phyloP scores from a whole-genome alignment of 192 early-diverging fungal genomes.

The Irineochytrium annulatum region DNA sequence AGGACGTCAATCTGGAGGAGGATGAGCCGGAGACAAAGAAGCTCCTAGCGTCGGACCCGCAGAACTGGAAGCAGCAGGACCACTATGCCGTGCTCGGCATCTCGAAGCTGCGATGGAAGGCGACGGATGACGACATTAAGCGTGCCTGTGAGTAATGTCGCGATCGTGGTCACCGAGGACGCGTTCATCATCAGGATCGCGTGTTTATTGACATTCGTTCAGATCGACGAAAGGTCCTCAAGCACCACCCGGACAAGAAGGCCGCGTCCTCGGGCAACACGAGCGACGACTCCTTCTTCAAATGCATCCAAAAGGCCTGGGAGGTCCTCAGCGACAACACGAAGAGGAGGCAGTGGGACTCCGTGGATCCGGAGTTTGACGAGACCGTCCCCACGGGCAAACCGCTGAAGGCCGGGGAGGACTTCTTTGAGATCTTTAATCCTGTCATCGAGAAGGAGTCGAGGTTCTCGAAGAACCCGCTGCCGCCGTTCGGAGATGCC shows the following conservation, averaged over 20 bases:
- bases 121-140: conserved; percentile 92
- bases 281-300: conserved; percentile 96
- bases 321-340: conserved; percentile 87
- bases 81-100: conserved; percentile 95
- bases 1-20: conserved; percentile 61
- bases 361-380: conserved; percentile 82
- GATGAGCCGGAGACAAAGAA: conserved; percentile 74
- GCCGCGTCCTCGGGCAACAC: conserved; percentile 68
- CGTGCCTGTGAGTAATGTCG: conserved; percentile 50
- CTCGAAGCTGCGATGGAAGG: conserved; percentile 79
- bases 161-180: background rate
- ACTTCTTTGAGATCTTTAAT: conserved; percentile 73
- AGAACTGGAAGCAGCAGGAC: conserved; percentile 96
- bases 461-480: conserved; percentile 89
- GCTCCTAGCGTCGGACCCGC: conserved; percentile 78
- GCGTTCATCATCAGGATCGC: background rate
- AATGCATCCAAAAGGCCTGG: conserved; percentile 92
- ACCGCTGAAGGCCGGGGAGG: conserved; percentile 63
- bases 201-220: conserved; percentile 3
- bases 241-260: conserved; percentile 99
- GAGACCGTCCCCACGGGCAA: conserved; percentile 61
- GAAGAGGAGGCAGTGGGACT: conserved; percentile 93
- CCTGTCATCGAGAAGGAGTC: conserved; percentile 85
- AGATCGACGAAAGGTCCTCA: conserved; percentile 88
- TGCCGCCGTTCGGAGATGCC: conserved; percentile 74